A percentile compares a stretch with the other conserved stretches of the same genome.
Conservation (phyloP, 106 monocot species). For the Xerophyta viscosa region DNA sequence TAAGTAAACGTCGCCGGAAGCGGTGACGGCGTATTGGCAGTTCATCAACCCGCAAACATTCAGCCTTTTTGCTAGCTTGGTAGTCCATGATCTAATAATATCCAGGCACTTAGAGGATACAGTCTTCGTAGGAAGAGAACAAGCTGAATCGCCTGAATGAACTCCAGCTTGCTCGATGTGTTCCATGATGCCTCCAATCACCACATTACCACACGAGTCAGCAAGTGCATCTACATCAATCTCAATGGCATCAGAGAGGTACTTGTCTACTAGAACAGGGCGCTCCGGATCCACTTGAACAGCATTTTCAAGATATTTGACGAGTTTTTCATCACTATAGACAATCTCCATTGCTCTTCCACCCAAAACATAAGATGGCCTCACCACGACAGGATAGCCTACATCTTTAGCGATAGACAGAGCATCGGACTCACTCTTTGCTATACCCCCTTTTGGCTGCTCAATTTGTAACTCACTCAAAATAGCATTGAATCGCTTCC, state of each 20-base stretch:
- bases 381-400: slow-evolving; percentile 95
- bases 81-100: slow-evolving; percentile 70
- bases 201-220: slow-evolving; percentile 78
- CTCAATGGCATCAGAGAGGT: slow-evolving; percentile 81
- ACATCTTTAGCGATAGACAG: slow-evolving; percentile 58
- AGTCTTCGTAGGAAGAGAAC: slow-evolving; percentile 89
- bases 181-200: slow-evolving; percentile 99
- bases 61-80: slow-evolving; percentile 60
- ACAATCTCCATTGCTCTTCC: slow-evolving; percentile 99
- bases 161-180: slow-evolving; percentile 99
- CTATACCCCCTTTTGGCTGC: slow-evolving; percentile 93
- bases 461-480: slow-evolving; percentile 73
- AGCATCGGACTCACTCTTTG: slow-evolving; percentile 81
- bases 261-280: slow-evolving; percentile 87
- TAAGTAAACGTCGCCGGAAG: slow-evolving; percentile 70
- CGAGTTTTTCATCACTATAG: slow-evolving; percentile 75
- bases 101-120: slow-evolving; percentile 48
- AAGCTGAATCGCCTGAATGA: slow-evolving; percentile 96
- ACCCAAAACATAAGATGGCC: slow-evolving; percentile 93
- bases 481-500: slow-evolving; percentile 86
- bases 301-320: slow-evolving; percentile 78
- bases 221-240: slow-evolving; percentile 93
- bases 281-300: slow-evolving; percentile 92
- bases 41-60: slow-evolving; percentile 95
- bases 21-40: slow-evolving; percentile 91